phyloP scores from a whole-genome alignment of 2,329 filamentous ascomycete genomes.

The Bipolaris sorokiniana region DNA sequence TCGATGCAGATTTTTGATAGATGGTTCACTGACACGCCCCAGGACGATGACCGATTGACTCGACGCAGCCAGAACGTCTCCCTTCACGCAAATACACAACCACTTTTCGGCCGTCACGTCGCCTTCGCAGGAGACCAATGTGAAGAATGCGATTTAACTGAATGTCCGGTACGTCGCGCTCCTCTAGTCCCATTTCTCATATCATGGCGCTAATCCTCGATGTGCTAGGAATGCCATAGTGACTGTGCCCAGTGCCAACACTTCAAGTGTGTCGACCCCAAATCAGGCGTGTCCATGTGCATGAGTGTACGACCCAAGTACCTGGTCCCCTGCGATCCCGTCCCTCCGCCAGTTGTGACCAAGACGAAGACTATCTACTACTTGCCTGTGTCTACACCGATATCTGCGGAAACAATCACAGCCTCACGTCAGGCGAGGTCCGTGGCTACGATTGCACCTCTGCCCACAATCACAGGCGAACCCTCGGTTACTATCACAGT shows the following conservation, averaged over 20 bases:
- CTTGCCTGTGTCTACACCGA: not conserved
- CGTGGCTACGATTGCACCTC: not conserved
- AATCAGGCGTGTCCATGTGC: not conserved
- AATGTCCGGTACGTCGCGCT: constrained; percentile 4
- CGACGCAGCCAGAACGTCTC: not conserved
- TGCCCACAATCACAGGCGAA: not conserved
- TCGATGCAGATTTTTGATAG: not conserved
- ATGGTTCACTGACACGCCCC: not conserved
- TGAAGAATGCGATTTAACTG: not conserved
- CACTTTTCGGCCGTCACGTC: not conserved
- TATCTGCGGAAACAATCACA: not conserved
- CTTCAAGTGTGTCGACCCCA: not conserved
- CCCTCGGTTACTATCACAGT: not conserved
- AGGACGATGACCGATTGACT: not conserved
- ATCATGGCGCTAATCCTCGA: not conserved
- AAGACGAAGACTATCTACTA: constrained; percentile 3
- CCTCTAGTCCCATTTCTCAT: not conserved
- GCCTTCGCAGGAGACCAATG: constrained; percentile 3
- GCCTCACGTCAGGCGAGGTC: not conserved
- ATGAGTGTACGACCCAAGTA: constrained; percentile 10
- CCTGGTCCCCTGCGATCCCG: constrained; percentile 3
- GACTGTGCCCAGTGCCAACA: constrained; percentile 7
- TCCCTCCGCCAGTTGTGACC: not conserved
- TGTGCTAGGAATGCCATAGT: constrained; percentile 3
- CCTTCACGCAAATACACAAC: not conserved